Evolutionary conservation across 2,329 filamentous ascomycete genomes (phyloP), one percentile per base, ranked within the genome.

Genomic region (Xylariaceae sp.): DNA sequence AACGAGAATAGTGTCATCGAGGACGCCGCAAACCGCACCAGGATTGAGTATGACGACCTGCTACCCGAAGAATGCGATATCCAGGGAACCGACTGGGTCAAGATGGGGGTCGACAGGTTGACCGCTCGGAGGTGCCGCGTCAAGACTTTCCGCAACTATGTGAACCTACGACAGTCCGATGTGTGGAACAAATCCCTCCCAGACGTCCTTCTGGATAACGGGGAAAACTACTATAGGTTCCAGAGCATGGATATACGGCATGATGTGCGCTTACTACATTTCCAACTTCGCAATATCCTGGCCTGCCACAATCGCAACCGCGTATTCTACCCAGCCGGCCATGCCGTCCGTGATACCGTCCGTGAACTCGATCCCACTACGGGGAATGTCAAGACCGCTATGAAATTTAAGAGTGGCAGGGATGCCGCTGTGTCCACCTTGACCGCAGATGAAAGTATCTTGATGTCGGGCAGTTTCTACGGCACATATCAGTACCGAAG

Each of bases 231-330:
- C 58, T 83, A 83, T 57, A 71, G 72, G 40, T 85, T 83, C 57
- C 71, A 70, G 33, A 71, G 67, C 32, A 81, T 82, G 72, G 70
- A 77, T 49, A 68, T 83, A 34, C 69, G 73, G 37, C 69, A 68
- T 17, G 69, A 80, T 40, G 67, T 80, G 20, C 68, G 73, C 49
- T 63, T 85, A 16, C 69, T 78, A n/a, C 82, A 86, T 63, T 85
- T 85, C 49, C 82, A 86, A 58, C 68, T 85, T 11, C 77, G 82
- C 35, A 83, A 82, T 55, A 68, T 83, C 14, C 64, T 86, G 17
- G 78, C 77, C 2, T 76, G 75, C 55, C 70, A 76, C 5, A 78
- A 76, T 7, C 70, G 74, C 23, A 75, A 73, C 6, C 73, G 76
- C 34, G 70, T 73, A 7, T 85, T 78, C 57, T 85, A 83, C 55